A percentile compares a stretch with the other conserved stretches of the same genome.
phyloP scores from a whole-genome alignment of 148 eudicot genomes.

The Camellia sinensis region DNA sequence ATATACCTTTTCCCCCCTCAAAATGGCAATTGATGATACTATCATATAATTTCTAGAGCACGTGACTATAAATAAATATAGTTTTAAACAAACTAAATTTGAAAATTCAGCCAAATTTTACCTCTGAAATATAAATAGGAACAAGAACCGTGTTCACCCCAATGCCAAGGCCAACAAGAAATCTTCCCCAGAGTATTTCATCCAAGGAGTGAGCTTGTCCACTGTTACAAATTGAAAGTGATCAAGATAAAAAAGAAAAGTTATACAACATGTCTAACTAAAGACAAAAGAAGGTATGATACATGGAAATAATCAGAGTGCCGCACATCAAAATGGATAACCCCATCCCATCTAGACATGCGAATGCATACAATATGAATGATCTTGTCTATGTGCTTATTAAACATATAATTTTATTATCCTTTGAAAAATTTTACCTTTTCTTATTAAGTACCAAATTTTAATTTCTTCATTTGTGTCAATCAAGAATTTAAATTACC shows the following conservation, averaged over 20 bases:
- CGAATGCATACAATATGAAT: too few relatives aligned
- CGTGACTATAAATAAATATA: neutral
- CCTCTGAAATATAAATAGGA: constrained; percentile 88
- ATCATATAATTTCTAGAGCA: neutral
- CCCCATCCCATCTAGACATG: neutral
- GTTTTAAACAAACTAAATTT: neutral
- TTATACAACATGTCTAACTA: neutral
- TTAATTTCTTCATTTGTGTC: neutral
- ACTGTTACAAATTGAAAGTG: constrained; percentile 34
- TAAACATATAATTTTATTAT: too few relatives aligned
- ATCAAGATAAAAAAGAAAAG: neutral
- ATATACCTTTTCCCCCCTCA: neutral
- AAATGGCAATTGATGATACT: neutral
- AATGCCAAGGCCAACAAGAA: constrained; percentile 84
- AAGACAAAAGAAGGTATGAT: constrained; percentile 7
- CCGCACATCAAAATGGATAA: neutral
- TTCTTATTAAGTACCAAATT: neutral
- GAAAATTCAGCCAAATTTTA: constrained; percentile 18
- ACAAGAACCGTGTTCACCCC: constrained; percentile 84
- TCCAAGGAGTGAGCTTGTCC: constrained; percentile 79
- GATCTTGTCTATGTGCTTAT: too few relatives aligned
- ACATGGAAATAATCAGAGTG: neutral
- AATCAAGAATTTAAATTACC: constrained; percentile 36
- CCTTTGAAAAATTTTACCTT: too few relatives aligned
- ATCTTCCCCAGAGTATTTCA: constrained; percentile 72